Evolutionary conservation across 371 early-diverging fungal genomes (phyloP).

Genomic region (Basidiobolus meristosporus): DNA sequence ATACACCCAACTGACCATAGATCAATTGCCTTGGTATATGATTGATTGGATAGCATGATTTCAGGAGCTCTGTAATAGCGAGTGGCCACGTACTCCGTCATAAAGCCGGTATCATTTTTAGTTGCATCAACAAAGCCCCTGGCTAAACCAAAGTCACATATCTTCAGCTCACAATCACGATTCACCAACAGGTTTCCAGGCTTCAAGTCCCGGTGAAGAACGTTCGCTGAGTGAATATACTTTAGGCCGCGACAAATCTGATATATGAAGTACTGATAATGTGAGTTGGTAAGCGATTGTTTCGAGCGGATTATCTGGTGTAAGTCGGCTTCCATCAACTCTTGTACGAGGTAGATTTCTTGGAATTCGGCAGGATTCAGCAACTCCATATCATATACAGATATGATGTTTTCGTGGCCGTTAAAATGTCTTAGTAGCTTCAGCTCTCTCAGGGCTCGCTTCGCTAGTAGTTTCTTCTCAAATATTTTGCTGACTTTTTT

Average conservation of each 20-base stretch:
- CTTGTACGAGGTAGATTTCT: conserved; percentile 77
- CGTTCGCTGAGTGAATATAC: conserved; percentile 95
- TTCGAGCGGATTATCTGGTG: conserved; percentile 94
- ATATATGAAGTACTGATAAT: conserved; percentile 95
- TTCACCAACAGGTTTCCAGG: conserved; percentile 93
- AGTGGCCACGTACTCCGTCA: conserved; percentile 95
- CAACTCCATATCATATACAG: conserved; percentile 56
- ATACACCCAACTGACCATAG: conserved; percentile 98
- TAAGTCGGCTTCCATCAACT: conserved; percentile 96
- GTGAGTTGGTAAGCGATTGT: conserved; percentile 89
- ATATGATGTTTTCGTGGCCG: conserved; percentile 76
- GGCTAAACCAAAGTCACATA: conserved; percentile 90
- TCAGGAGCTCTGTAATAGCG: no score
- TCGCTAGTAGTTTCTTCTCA: conserved; percentile 66
- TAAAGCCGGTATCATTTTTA: conserved; percentile 67
- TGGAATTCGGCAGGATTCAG: conserved; percentile 44
- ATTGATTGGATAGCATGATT: conserved; percentile 86
- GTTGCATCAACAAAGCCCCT: conserved; percentile 69
- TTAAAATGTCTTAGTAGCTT: conserved; percentile 75
- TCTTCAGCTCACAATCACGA: conserved; percentile 91
- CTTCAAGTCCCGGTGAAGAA: conserved; percentile 92
- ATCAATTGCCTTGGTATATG: conserved; percentile 92
- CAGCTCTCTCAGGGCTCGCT: conserved; percentile 73
- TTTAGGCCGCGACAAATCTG: conserved; percentile 93
- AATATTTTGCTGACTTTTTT: conserved; percentile 67